Base-by-base conservation (phyloP, 1,139 yeast species). In the Pichia cactophila region DNA sequence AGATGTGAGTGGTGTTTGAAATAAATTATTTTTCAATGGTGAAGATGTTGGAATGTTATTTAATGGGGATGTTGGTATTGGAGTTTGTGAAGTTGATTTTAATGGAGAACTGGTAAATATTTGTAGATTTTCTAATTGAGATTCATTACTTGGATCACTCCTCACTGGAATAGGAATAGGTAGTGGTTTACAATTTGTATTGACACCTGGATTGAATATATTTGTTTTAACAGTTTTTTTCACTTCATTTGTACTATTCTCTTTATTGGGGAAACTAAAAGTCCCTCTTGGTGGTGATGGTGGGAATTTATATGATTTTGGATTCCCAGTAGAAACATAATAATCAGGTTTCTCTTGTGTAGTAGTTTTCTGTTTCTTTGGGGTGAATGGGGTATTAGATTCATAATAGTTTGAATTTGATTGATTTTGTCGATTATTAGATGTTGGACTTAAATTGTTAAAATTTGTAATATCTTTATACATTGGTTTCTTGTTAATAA, bases 401-500 rank as follows among this genome's bases (percentile, higher is more conserved):
- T 28, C 23, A 28, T 33, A 26, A 26, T 43, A 20, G 11, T 38
- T 38, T 20, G 16, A 20, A 11, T 38, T 38, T 17, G 23, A 9
- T 8, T 36, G 23, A 17, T 36, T 36, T 16, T 16, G 20, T 36
- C 10, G 8, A 38, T 20, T 23, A 20, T 38, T 38, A 9, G 3
- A 9, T 5, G 9, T 20, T 23, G 11, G 23, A 38, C 23, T 23
- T 14, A 60, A 38, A 44, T 60, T 59, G 31, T 58, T 61, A 52
- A 58, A 61, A 37, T 49, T 51, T 1, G 51, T 54, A 12, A 57
- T 49, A 33, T 58, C 57, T 33, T 50, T 56, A 43, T 62, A 62
- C 1, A 59, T 9, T 6, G 65, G 64, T 35, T 63, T 63, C 45
- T 57, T 61, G 39, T 59, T 57, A 31, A 56, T 52, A 17, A 64